Evolutionary conservation across 768 basidiomycete genomes (phyloP).

Genomic region (Termitomyces sp.): DNA sequence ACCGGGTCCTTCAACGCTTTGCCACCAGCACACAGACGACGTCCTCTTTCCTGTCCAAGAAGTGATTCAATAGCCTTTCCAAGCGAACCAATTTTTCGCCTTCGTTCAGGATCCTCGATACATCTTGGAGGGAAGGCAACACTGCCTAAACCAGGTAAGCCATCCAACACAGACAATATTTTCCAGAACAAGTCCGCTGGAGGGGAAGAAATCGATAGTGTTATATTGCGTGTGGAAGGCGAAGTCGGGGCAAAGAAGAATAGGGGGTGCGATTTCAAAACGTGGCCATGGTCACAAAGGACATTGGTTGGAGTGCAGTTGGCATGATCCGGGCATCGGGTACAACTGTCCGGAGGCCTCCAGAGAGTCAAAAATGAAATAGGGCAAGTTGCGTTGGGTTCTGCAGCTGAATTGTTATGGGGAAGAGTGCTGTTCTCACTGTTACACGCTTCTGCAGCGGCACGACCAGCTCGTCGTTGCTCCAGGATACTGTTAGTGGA

Average conservation of each 20-base stretch:
- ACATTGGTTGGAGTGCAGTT: constrained; percentile 54
- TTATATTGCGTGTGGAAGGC: constrained; percentile 27
- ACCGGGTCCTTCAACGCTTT: constrained; percentile 21
- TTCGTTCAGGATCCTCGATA: constrained; percentile 73
- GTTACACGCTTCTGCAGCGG: constrained; percentile 54
- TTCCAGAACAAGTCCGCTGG: constrained; percentile 42
- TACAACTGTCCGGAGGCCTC: constrained; percentile 59
- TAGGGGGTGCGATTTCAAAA: constrained; percentile 60
- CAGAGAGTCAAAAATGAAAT: constrained; percentile 51
- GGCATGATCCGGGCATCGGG: constrained; percentile 70
- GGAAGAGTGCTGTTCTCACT: constrained; percentile 42
- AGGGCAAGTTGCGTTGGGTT: constrained; percentile 41
- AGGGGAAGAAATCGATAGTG: constrained; percentile 36
- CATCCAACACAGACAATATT: constrained; percentile 51
- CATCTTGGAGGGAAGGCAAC: constrained; percentile 76
- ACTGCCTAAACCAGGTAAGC: constrained; percentile 73
- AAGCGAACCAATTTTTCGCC: constrained; percentile 66
- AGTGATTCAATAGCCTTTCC: constrained; percentile 68
- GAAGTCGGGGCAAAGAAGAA: constrained; percentile 46
- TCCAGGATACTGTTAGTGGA: constrained; percentile 57
- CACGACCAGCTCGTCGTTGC: constrained; percentile 37
- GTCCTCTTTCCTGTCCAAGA: constrained; percentile 61
- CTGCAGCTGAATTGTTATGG: constrained; percentile 20
- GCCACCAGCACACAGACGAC: constrained; percentile 58
- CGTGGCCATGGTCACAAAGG: constrained; percentile 63